Evolutionary conservation across 495 filamentous ascomycete species (phyloP).

Genomic region (Xylaria flabelliformis): DNA sequence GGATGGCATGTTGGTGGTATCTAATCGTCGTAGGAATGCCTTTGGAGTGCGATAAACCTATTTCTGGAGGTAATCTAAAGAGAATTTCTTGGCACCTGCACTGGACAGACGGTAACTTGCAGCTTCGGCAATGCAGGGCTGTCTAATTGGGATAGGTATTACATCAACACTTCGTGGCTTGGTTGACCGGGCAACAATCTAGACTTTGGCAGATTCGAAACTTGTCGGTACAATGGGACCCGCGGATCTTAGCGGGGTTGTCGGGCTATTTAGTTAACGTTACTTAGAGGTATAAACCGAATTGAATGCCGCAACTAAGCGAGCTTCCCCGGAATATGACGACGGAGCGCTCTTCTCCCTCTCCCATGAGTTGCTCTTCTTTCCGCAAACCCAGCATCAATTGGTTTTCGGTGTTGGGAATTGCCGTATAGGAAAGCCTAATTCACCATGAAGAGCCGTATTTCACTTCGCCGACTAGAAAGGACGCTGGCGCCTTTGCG

Average conservation of each 20-base stretch:
- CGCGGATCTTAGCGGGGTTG: slow-evolving; percentile 1
- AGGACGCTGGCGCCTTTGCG: slow-evolving; percentile 31
- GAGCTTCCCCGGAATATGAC: slow-evolving; percentile 32
- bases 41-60: not conserved
- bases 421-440: not conserved
- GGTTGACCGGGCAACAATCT: slow-evolving; percentile 52
- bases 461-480: slow-evolving; percentile 30
- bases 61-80: slow-evolving; percentile 36
- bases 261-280: not conserved
- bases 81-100: slow-evolving; percentile 30
- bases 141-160: not conserved
- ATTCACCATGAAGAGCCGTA: slow-evolving; percentile 16
- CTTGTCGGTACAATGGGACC: not conserved
- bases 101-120: slow-evolving; percentile 13
- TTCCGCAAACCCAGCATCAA: not conserved
- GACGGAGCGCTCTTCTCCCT: slow-evolving; percentile 20
- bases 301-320: slow-evolving; percentile 43
- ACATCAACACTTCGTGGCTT: slow-evolving; percentile 33
- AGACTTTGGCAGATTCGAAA: no score
- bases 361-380: not conserved
- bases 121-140: slow-evolving; percentile 18
- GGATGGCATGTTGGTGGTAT: slow-evolving; percentile 31
- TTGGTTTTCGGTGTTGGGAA: not conserved
- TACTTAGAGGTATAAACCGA: slow-evolving; percentile 11
- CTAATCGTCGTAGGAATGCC: not conserved